A percentile compares a stretch with the other conserved stretches of the same genome.
These are phyloP conservation scores for Coemansia sp. DNA, from an alignment of 192 early-diverging fungal genomes.

Conservation along the genomic window DNA sequence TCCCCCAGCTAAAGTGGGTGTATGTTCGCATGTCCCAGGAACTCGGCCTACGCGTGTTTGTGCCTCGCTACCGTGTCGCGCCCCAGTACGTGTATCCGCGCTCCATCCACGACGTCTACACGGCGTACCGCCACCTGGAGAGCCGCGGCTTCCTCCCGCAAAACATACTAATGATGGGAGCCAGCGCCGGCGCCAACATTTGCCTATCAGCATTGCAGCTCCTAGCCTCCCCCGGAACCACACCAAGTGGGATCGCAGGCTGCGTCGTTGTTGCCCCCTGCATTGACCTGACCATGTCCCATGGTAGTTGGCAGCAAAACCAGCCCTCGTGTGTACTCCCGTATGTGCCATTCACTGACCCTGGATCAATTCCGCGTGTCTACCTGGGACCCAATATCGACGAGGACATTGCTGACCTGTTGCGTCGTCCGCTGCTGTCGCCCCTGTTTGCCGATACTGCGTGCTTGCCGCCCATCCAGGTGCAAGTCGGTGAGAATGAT, in stretches of 20 bases:
- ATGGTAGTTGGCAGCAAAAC: conserved; percentile 23
- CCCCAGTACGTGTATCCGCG: conserved; percentile 20
- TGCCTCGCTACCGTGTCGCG: conserved; percentile 19
- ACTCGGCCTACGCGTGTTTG: conserved; percentile 24
- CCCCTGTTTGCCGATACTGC: conserved; percentile 3
- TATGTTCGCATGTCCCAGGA: conserved; percentile 19
- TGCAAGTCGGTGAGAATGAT: conserved; percentile 20
- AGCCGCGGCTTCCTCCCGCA: conserved; percentile 11
- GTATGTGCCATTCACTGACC: not conserved
- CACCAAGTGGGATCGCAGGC: not conserved
- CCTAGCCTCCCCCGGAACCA: not conserved
- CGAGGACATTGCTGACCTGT: not conserved
- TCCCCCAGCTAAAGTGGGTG: conserved; percentile 1
- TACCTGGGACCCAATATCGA: conserved; percentile 15
- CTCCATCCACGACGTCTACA: conserved; percentile 26
- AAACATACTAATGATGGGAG: conserved; percentile 9
- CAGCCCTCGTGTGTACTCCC: conserved; percentile 8
- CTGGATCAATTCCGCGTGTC: conserved; percentile 11
- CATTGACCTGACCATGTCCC: conserved; percentile 17
- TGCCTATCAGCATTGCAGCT: conserved; percentile 12
- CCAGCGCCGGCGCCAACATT: conserved; percentile 30
- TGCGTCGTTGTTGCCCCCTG: conserved; percentile 15
- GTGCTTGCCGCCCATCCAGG: conserved; percentile 12
- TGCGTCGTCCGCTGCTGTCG: conserved; percentile 20
- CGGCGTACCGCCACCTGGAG: conserved; percentile 8